Evolutionary conservation across 345 rosid genomes (phyloP), one percentile per base, ranked within the genome.

Genomic region (Camelina hispida): DNA sequence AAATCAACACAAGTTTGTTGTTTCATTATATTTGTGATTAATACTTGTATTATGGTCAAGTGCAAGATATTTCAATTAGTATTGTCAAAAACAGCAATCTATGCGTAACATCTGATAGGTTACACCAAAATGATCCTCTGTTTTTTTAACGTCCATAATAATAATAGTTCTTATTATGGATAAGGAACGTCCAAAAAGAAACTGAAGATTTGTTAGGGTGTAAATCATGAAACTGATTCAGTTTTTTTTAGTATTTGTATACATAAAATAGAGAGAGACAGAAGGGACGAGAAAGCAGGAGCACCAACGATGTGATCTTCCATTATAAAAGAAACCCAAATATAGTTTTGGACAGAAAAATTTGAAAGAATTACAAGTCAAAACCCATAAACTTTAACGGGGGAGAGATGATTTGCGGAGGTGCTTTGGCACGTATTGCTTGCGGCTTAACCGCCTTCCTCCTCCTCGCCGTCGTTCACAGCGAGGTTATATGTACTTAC

Each of bases 391-490:
- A 69, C 61, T 42, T 75, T n/a, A 72, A 25, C 51, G 1, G 25
- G 11, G n/a, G 67, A 52, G 2, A 37, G 69, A 66, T 57, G 77
- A 32, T n/a, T 22, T 2, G 62, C 71, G 65, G 62, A 57, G 71
- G 65, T 76, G 48, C 28, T 62, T 69, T 43, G 32, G 17, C 66
- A 72, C 48, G 44, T 59, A 11, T 75, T 15, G 61, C 46, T 16
- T 79, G 72, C 32, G 72, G 84, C 1, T 64, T 87, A 60, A 61
- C 77, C 52, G 35, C 77, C 54, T 12, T 77, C 72, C 75, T 85
- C 84, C 37, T 83, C 85, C 15, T 84, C 63, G 6, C 58, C 65
- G 73, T 61, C 69, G 68, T 75, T 68, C 25, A 0, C 11, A 38
- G 79, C 79, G 51, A 75, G 73, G 73, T 71, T 73, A 48, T 16